Evolutionary conservation across 495 filamentous ascomycete species (phyloP).

Genomic region (Trichoderma erinaceum): DNA sequence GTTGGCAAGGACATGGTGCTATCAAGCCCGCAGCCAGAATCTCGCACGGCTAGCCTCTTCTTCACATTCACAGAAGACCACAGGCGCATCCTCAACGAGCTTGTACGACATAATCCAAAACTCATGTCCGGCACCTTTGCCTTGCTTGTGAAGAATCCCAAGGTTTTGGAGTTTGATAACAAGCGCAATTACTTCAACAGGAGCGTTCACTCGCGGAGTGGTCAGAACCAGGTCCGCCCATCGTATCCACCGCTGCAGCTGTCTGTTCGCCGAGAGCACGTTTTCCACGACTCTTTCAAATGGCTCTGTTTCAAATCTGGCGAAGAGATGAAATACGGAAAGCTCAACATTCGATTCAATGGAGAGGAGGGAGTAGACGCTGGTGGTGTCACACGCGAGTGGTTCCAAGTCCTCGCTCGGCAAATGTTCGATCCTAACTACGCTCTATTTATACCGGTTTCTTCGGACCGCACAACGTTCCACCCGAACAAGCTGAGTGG

Average conservation of each 20-base stretch:
- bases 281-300: constrained; percentile 98
- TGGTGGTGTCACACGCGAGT: constrained; percentile 95
- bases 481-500: constrained; percentile 90
- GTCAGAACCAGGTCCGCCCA: constrained; percentile 52
- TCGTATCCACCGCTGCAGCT: constrained; percentile 73
- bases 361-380: constrained; percentile 98
- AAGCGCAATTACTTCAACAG: constrained; percentile 99
- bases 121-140: constrained; percentile 98
- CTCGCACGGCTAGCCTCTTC: constrained; percentile 83
- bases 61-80: constrained; percentile 98
- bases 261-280: constrained; percentile 82
- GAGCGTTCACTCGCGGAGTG: constrained; percentile 71
- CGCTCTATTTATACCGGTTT: constrained; percentile 90
- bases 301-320: constrained; percentile 90
- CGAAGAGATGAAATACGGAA: constrained; percentile 96
- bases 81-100: constrained; percentile 94
- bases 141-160: constrained; percentile 93
- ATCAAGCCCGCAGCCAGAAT: constrained; percentile 71
- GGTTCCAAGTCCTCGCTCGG: constrained; percentile 95
- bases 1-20: constrained; percentile 62
- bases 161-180: constrained; percentile 98
- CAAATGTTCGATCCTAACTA: constrained; percentile 99
- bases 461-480: constrained; percentile 97
- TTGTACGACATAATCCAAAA: constrained; percentile 92
- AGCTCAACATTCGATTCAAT: constrained; percentile 94